Percentiles rank a stretch among this genome's conserved stretches.
Evolutionary conservation across 495 filamentous ascomycete genomes (phyloP).

Genomic region (Saxophila tyrrhenica): DNA sequence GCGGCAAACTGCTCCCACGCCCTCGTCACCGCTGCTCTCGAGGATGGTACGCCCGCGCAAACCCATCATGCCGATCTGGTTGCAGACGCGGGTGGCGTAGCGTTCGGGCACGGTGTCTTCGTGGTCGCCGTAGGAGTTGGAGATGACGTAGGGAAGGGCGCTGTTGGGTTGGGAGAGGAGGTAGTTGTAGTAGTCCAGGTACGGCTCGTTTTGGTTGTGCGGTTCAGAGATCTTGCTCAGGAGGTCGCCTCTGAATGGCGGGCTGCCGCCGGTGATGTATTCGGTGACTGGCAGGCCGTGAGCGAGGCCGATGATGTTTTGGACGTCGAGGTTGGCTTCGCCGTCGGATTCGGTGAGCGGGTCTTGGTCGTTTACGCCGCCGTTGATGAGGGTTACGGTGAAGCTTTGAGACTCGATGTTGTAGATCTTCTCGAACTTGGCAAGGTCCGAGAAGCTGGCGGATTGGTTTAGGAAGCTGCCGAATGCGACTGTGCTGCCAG

Average conservation of each 20-base stretch:
- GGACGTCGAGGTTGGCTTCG: conserved; percentile 69
- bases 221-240: conserved; percentile 38
- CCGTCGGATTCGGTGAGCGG: conserved; percentile 26
- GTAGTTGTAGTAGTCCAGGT: conserved; percentile 57
- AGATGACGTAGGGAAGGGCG: conserved; percentile 61
- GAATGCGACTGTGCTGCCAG: conserved; percentile 39
- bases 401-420: conserved; percentile 47
- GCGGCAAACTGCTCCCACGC: conserved; percentile 53
- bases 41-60: conserved; percentile 64
- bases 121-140: conserved; percentile 72
- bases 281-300: conserved; percentile 50
- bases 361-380: conserved; percentile 19
- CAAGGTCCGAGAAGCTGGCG: conserved; percentile 28
- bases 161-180: conserved; percentile 41
- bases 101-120: conserved; percentile 60
- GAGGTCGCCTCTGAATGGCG: conserved; percentile 50
- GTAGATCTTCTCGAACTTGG: conserved; percentile 32
- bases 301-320: conserved; percentile 53
- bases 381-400: conserved; percentile 48
- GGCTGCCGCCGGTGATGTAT: conserved; percentile 56
- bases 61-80: conserved; percentile 58
- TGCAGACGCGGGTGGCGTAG: conserved; percentile 61
- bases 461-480: conserved; percentile 45
- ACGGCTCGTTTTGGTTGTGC: conserved; percentile 60
- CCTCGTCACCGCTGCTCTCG: conserved; percentile 58